These are phyloP conservation scores for Phlyctochytrium planicorne DNA, from an alignment of 192 early-diverging fungal genomes.

Conservation along the genomic window DNA sequence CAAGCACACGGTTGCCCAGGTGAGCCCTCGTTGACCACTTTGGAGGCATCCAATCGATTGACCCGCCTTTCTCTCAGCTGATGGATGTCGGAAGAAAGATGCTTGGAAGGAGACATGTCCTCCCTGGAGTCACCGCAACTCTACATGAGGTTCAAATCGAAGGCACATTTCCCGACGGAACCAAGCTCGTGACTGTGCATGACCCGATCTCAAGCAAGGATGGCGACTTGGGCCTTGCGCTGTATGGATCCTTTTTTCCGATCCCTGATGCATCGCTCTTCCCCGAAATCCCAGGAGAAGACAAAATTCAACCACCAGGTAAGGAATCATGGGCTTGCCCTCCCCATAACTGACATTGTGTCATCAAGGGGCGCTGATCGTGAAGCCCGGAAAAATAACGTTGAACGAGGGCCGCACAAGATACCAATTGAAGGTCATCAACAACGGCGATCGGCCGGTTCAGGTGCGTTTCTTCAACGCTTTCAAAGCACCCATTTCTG, in stretches of 20 bases:
- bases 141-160: conserved; percentile 66
- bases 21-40: conserved; percentile 2
- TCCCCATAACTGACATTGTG: neutral
- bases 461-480: conserved; percentile 53
- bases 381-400: conserved; percentile 64
- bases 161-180: conserved; percentile 88
- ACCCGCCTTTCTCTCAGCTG: conserved; percentile 48
- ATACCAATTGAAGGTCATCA: conserved; percentile 72
- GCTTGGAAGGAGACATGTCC: conserved; percentile 83
- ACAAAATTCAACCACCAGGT: conserved; percentile 23
- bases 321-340: neutral
- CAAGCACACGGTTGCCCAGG: conserved; percentile 74
- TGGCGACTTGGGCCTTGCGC: conserved; percentile 78
- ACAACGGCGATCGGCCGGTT: conserved; percentile 92
- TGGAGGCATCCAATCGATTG: neutral
- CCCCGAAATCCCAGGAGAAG: conserved; percentile 26
- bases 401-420: conserved; percentile 79
- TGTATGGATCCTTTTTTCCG: conserved; percentile 85
- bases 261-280: conserved; percentile 54
- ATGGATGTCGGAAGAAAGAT: conserved; percentile 85
- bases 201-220: conserved; percentile 82
- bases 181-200: conserved; percentile 92
- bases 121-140: conserved; percentile 64
- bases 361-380: conserved; percentile 66
- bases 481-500: neutral